A percentile compares a stretch with the other conserved stretches of the same genome.
Evolutionary conservation across 78 protist species (phyloP).

Genomic region (Dictyostelium intermedium): DNA sequence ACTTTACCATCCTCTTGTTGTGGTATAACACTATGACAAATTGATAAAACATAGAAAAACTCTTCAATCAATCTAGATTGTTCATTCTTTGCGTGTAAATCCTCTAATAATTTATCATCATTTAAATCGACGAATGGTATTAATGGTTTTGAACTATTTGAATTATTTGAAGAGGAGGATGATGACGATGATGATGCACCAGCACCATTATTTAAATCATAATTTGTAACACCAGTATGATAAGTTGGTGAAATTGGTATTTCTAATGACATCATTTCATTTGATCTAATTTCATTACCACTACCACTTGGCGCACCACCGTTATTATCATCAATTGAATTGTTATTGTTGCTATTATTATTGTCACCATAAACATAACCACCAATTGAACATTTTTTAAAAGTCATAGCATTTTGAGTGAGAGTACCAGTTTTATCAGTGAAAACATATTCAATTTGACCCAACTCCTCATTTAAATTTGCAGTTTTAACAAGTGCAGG

Average conservation of each 20-base stretch:
- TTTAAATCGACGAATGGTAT: constrained; percentile 1
- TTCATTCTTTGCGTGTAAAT: background rate
- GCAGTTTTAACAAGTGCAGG: constrained; percentile 86
- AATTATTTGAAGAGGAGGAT: background rate
- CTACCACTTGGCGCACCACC: background rate
- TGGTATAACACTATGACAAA: constrained; percentile 92
- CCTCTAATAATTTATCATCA: constrained; percentile 40
- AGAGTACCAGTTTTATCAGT: constrained; percentile 94
- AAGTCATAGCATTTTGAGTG: constrained; percentile 88
- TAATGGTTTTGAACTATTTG: background rate
- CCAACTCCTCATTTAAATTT: constrained; percentile 93
- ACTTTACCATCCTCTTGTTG: constrained; percentile 36
- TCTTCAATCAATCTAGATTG: constrained; percentile 48
- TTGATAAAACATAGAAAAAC: constrained; percentile 85
- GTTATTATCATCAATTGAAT: background rate
- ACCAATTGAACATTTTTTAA: constrained; percentile 78
- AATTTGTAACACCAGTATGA: background rate
- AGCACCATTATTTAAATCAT: background rate
- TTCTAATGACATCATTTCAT: constrained; percentile 3
- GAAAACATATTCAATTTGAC: constrained; percentile 79
- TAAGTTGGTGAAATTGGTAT: background rate
- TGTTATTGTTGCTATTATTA: background rate
- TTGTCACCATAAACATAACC: constrained; percentile 52
- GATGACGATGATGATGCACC: background rate
- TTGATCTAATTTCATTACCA: background rate